These are phyloP conservation scores for Mycena chlorophos DNA, from an alignment of 768 basidiomycete species.

Conservation along the genomic window DNA sequence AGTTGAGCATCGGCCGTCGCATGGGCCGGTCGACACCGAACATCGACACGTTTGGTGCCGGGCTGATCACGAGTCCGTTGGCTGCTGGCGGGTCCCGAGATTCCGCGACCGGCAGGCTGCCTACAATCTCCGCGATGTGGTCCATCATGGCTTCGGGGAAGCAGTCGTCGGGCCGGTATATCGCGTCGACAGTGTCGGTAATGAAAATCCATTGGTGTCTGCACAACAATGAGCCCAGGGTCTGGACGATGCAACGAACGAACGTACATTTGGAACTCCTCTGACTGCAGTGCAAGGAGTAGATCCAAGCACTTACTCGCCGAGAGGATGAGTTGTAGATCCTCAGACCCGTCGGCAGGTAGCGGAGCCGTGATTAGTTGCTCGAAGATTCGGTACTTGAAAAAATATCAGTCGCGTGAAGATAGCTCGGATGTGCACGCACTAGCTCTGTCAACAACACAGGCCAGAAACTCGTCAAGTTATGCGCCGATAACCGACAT, in stretches of 20 bases:
- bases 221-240: conserved; percentile 9
- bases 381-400: conserved; percentile 87
- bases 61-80: conserved; percentile 27
- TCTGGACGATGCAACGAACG: not conserved
- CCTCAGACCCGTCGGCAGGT: conserved; percentile 83
- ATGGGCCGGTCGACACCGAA: conserved; percentile 46
- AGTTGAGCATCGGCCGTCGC: conserved; percentile 73
- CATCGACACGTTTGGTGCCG: conserved; percentile 27
- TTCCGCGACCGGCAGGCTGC: conserved; percentile 55
- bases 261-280: conserved; percentile 93
- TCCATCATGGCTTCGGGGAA: conserved; percentile 88
- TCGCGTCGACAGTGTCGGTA: conserved; percentile 94
- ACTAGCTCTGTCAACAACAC: conserved; percentile 92
- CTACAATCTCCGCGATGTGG: conserved; percentile 79
- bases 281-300: conserved; percentile 88
- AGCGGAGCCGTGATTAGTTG: conserved; percentile 66
- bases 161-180: conserved; percentile 84
- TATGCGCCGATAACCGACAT: conserved; percentile 87
- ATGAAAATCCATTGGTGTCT: conserved; percentile 99
- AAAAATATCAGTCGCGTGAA: not conserved
- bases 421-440: not conserved
- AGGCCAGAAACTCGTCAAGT: conserved; percentile 95
- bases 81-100: conserved; percentile 27
- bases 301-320: conserved; percentile 95
- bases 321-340: conserved; percentile 77